Conservation (phyloP, 495 filamentous ascomycete genomes). For the Penicillium silybi region DNA sequence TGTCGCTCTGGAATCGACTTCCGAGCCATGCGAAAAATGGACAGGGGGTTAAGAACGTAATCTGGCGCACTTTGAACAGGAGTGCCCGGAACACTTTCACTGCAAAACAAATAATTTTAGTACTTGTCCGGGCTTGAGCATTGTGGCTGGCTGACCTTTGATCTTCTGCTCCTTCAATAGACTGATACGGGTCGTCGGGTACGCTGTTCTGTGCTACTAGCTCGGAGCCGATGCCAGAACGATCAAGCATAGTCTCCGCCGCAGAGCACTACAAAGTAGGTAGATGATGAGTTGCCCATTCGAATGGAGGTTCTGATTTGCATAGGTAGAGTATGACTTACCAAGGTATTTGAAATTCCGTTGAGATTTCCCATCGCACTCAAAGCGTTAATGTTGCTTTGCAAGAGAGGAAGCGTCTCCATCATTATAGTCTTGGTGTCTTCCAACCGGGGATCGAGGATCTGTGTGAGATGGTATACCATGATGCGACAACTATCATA, state of each 20-base stretch:
- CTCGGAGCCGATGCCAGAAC: constrained; percentile 28
- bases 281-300: background rate
- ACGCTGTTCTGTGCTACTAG: constrained; percentile 23
- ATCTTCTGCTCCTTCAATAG: constrained; percentile 15
- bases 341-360: constrained; percentile 20
- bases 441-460: constrained; percentile 22
- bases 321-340: background rate
- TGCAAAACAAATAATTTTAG: background rate
- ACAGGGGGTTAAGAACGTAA: constrained; percentile 30
- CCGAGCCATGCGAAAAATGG: constrained; percentile 32
- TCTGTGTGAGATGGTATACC: constrained; percentile 31
- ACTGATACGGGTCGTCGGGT: constrained; percentile 28
- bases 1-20: constrained; percentile 30
- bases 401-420: constrained; percentile 21
- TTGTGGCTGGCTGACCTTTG: constrained; percentile 5
- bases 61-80: constrained; percentile 30
- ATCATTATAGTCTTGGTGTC: constrained; percentile 18
- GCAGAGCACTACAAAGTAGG: constrained; percentile 12
- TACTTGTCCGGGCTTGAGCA: background rate
- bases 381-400: constrained; percentile 26
- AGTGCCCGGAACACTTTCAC: constrained; percentile 15
- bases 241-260: constrained; percentile 28
- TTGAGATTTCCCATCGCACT: constrained; percentile 23
- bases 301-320: background rate
- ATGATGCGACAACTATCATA: constrained; percentile 35